Conservation (phyloP, 2,329 filamentous ascomycete species). For the Celoporthe dispersa region DNA sequence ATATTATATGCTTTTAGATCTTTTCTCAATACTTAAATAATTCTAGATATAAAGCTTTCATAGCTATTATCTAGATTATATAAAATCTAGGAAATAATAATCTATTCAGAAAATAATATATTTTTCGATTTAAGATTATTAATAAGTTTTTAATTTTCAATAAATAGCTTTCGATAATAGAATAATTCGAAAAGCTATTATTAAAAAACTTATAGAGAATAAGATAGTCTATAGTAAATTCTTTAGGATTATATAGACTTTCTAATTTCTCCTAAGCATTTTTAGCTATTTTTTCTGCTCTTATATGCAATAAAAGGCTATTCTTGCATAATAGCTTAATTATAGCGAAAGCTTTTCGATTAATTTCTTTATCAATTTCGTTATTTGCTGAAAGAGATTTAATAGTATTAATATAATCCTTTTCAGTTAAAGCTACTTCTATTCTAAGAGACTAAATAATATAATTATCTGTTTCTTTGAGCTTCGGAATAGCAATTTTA, state of each 20-base stretch:
- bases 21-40: constrained; percentile 8
- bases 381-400: not conserved
- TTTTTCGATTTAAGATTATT: constrained; percentile 4
- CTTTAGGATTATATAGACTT: constrained; percentile 11
- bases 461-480: constrained; percentile 3
- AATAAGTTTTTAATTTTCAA: constrained; percentile 6
- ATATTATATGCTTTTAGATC: constrained; percentile 4
- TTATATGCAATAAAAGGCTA: constrained; percentile 10
- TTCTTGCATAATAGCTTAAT: not conserved
- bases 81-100: constrained; percentile 10
- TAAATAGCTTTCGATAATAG: constrained; percentile 6
- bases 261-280: not conserved
- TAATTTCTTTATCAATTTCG: not conserved
- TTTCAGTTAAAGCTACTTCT: not conserved
- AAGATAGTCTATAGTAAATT: constrained; percentile 12
- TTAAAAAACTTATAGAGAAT: constrained; percentile 5
- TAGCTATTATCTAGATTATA: not conserved
- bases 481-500: not conserved
- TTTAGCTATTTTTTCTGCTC: not conserved
- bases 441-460: constrained; percentile 4
- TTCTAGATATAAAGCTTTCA: not conserved
- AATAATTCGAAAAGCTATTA: not conserved
- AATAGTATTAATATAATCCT: not conserved
- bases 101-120: not conserved
- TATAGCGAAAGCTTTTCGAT: not conserved